Evolutionary conservation across 2,329 filamentous ascomycete genomes (phyloP), one percentile per base, ranked within the genome.

Genomic region (Elsinoe arachidis): DNA sequence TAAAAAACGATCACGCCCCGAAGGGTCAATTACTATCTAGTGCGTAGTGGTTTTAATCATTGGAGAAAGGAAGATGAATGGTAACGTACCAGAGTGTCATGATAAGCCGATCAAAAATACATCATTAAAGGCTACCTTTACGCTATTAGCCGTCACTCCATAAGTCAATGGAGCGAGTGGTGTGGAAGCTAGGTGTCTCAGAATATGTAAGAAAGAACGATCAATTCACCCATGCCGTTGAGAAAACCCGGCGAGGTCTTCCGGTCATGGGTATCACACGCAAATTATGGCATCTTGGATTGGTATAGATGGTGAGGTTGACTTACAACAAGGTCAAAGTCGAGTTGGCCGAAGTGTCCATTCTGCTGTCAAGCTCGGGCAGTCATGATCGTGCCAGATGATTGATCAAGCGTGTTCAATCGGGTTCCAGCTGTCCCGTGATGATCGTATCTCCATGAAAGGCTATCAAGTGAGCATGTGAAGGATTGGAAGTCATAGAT

Each of bases 201-300:
- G 90, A 89, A 96, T 95, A 96, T 95, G 90, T 96, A 96, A 96
- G 90, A 70, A 82, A 85, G 76, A 90, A 88, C 49, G 95, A 87
- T 96, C 90, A 95, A 69, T 67, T 78, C 73, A 82, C 76, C 80
- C 77, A 76, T 70, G 76, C 79, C 86, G 85, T 90, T 85, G 86
- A 80, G 85, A 87, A 78, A 80, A 88, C 84, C 90, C 83, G 90
- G 91, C 90, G 87, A 86, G 90, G 84, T 87, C 77, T 80, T 89
- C 90, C 91, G 83, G 84, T 77, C 78, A 74, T 74, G 73, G 76
- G 79, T 81, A 87, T 96, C 90, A 95, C 92, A 92, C 90, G 91
- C 90, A 96, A 96, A 96, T 96, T 96, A 89, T 88, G 79, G 87
- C 90, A 95, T 96, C 91, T 88, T 86, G 66, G 53, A 53, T 54